Conservation (phyloP, 768 basidiomycete genomes). For the Phylloporus scabripes region DNA sequence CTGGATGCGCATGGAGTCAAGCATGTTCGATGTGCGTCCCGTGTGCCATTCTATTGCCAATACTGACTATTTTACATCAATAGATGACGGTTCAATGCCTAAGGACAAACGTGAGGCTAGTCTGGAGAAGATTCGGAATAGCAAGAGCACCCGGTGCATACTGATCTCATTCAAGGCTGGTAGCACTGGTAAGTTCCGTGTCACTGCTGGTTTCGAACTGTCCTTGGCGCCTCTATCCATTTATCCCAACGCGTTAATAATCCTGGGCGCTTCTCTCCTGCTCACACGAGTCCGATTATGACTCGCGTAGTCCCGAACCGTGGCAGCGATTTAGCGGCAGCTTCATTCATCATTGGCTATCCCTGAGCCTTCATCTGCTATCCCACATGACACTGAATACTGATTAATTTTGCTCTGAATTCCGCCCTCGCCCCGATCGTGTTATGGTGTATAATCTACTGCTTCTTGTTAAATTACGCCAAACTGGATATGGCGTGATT, state of each 20-base stretch:
- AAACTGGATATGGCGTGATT: conserved; percentile 2
- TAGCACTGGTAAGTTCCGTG: conserved; percentile 61
- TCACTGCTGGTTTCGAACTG: conserved; percentile 1
- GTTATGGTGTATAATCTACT: background rate
- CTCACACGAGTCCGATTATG: background rate
- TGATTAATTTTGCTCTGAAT: conserved; percentile 11
- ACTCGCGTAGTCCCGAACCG: background rate
- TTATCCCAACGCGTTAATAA: background rate
- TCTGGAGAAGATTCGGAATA: conserved; percentile 64
- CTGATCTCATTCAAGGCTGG: conserved; percentile 97
- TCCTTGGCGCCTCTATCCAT: background rate
- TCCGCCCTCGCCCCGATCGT: background rate
- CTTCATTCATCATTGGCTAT: background rate
- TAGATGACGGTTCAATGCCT: conserved; percentile 88
- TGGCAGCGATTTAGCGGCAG: background rate
- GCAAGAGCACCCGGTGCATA: conserved; percentile 61
- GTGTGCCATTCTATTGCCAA: background rate
- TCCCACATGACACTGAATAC: background rate
- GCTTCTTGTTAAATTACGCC: background rate
- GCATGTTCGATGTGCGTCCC: conserved; percentile 69
- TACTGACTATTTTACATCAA: conserved; percentile 5
- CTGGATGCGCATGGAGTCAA: conserved; percentile 59
- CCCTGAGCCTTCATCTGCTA: background rate
- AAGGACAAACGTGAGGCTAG: conserved; percentile 71
- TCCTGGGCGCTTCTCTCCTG: background rate